Evolutionary conservation across 192 early-diverging fungal species (phyloP).

Genomic region (Phycomyces nitens): DNA sequence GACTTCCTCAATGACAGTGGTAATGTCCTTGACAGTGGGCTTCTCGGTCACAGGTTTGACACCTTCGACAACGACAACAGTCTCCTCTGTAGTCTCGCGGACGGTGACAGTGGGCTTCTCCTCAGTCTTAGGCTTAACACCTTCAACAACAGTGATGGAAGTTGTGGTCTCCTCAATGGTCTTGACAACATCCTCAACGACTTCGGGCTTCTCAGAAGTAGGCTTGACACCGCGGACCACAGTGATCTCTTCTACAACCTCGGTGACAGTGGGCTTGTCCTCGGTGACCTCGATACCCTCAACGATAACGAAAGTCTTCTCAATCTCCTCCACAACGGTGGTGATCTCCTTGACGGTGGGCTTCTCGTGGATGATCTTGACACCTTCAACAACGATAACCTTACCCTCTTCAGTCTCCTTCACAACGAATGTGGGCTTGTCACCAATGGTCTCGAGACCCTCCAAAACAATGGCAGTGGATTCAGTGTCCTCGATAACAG

Average conservation of each 20-base stretch:
- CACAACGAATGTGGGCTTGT: too few relatives aligned
- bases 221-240: not conserved
- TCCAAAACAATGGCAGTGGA: too few relatives aligned
- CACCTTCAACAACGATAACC: too few relatives aligned
- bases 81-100: not conserved
- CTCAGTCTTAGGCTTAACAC: not conserved
- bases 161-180: constrained; percentile 9
- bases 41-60: not conserved
- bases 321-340: too few relatives aligned
- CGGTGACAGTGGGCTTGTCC: not conserved
- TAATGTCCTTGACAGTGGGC: not conserved
- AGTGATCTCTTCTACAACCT: not conserved
- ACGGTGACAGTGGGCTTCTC: not conserved
- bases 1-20: not conserved
- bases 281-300: not conserved
- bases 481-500: too few relatives aligned
- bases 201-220: too few relatives aligned
- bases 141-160: not conserved
- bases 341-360: too few relatives aligned
- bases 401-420: too few relatives aligned
- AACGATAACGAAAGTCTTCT: not conserved
- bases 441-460: too few relatives aligned
- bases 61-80: not conserved
- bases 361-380: too few relatives aligned
- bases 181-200: not conserved